A percentile compares a stretch with the other conserved stretches of the same genome.
Evolutionary conservation across 2,329 filamentous ascomycete species (phyloP).

Genomic region (Falciphora oryzae): DNA sequence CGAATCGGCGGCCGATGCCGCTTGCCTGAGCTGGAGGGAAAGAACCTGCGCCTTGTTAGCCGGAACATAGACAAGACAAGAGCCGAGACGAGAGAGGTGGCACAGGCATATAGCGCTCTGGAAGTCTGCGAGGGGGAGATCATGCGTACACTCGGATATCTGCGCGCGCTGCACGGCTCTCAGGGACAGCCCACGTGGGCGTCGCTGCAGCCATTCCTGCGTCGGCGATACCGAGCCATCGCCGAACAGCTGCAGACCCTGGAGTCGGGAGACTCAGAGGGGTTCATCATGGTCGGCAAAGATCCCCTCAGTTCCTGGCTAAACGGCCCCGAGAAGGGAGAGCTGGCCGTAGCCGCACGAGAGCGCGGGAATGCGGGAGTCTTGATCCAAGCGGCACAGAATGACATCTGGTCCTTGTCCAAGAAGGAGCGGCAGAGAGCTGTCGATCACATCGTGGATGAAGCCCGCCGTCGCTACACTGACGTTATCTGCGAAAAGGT

Average conservation of each 20-base stretch:
- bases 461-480: neutral
- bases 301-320: constrained; percentile 1
- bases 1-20: constrained; percentile 43
- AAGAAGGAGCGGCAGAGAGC: neutral
- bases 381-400: constrained; percentile 1
- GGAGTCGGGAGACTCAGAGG: neutral
- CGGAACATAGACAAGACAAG: neutral
- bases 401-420: constrained; percentile 3
- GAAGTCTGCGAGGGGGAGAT: neutral
- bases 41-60: constrained; percentile 4
- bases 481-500: constrained; percentile 5
- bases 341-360: neutral
- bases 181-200: neutral
- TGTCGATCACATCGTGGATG: neutral
- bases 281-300: constrained; percentile 1
- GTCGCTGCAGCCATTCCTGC: neutral
- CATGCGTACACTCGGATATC: neutral
- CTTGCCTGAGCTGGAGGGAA: constrained; percentile 11
- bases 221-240: too few relatives aligned
- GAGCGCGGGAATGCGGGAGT: neutral
- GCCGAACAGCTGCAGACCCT: too few relatives aligned
- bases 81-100: neutral
- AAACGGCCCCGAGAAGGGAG: too few relatives aligned
- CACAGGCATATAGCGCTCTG: neutral
- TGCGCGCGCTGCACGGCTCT: neutral